Evolutionary conservation across 108 stramenopile genomes (phyloP).

Genomic region (Stephanodiscus triporus): DNA sequence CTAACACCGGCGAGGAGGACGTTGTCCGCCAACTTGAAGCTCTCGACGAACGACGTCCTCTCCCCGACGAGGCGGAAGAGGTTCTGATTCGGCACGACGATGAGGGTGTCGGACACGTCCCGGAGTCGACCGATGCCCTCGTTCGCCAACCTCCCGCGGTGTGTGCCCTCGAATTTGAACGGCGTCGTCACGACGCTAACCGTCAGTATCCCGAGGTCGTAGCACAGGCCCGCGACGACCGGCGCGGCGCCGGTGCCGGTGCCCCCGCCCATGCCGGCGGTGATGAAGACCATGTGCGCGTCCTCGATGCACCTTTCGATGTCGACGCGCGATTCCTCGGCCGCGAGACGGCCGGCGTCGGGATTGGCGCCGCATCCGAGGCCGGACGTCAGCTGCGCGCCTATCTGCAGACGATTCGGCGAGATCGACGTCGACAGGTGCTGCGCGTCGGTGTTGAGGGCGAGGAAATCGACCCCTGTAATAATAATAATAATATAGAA

Average conservation of each 20-base stretch:
- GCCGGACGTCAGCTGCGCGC: constrained; percentile 77
- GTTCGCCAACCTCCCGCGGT: constrained; percentile 82
- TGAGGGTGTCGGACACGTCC: constrained; percentile 88
- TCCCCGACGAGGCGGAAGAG: constrained; percentile 87
- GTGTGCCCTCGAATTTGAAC: constrained; percentile 87
- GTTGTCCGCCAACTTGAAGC: constrained; percentile 91
- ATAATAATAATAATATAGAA: too few relatives aligned
- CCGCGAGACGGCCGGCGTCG: constrained; percentile 79
- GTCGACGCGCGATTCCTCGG: constrained; percentile 77
- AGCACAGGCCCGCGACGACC: constrained; percentile 77
- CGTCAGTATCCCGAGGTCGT: constrained; percentile 71
- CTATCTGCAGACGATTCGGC: constrained; percentile 72
- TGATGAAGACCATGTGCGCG: constrained; percentile 88
- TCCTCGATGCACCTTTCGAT: constrained; percentile 74
- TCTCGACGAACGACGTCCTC: constrained; percentile 82
- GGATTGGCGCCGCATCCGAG: constrained; percentile 79
- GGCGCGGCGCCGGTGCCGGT: constrained; percentile 90
- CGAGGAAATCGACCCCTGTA: constrained; percentile 88
- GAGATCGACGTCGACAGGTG: constrained; percentile 69
- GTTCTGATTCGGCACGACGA: constrained; percentile 92
- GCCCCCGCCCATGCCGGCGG: constrained; percentile 91
- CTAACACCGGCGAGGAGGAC: constrained; percentile 91
- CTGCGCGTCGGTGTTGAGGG: constrained; percentile 91
- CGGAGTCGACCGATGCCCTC: constrained; percentile 70
- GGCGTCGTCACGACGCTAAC: constrained; percentile 89